Percentiles rank a stretch among this genome's conserved stretches.
phyloP scores from a whole-genome alignment of 306 rosid genomes.

The Quercus gilva region DNA sequence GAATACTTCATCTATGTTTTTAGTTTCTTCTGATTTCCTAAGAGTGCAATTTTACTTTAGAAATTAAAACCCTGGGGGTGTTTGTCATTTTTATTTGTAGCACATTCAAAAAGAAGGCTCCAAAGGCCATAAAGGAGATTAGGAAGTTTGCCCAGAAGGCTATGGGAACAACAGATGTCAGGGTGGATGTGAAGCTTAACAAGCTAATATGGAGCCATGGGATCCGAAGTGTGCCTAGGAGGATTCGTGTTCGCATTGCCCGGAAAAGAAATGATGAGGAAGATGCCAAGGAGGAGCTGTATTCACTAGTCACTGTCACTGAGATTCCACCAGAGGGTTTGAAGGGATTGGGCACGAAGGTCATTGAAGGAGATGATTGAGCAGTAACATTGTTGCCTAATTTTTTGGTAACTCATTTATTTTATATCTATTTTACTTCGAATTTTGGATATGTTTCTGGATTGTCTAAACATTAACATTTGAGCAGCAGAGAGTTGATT shows the following conservation, averaged over 20 bases:
- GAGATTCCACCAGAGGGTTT: constrained; percentile 43
- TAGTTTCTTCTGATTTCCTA: neutral
- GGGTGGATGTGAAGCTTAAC: constrained; percentile 52
- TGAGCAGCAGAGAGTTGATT: neutral
- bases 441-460: neutral
- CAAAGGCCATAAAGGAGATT: constrained; percentile 45
- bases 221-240: constrained; percentile 46
- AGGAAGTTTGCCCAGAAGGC: constrained; percentile 51
- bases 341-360: constrained; percentile 31
- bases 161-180: constrained; percentile 50
- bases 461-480: neutral
- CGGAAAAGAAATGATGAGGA: constrained; percentile 48
- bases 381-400: neutral
- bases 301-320: constrained; percentile 42
- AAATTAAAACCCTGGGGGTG: neutral
- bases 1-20: neutral
- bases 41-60: neutral
- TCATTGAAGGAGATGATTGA: constrained; percentile 40
- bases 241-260: constrained; percentile 40
- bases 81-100: neutral
- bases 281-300: constrained; percentile 53
- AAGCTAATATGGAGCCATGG: constrained; percentile 48
- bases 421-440: neutral
- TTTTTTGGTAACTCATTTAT: neutral
- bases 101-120: constrained; percentile 47